Base-by-base conservation (phyloP, 169 alveolate species). In the Besnoitia besnoiti region DNA sequence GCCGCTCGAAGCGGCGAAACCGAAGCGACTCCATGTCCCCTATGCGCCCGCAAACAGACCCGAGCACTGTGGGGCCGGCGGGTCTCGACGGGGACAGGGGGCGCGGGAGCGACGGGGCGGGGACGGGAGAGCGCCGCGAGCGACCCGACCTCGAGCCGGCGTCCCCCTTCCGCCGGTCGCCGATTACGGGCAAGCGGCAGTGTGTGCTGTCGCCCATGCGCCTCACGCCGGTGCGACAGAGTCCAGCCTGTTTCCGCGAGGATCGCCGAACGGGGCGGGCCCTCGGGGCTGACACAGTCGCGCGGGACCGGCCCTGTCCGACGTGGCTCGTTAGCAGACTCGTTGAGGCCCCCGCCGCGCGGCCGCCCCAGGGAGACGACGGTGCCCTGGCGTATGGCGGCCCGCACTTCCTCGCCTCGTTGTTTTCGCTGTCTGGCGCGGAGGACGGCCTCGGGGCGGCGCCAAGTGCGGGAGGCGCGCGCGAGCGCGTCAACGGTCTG, bases 81-180 rank as follows among this genome's bases (percentile, higher is more conserved):
- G 24, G 24, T 14, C 14, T 24, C 24, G 14, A 14, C 24, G 67
- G 67, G 14, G 67, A 51, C 67, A 51, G 67, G 24, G 67, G 67
- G 24, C n/a, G 67, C n/a, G 67, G 67, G 24, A 16, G n/a, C 39
- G 82, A 19, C 24, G 44, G 46, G 39, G 27, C 47, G 46, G 82
- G 46, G 44, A 10, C 27, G 27, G 46, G 3, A 19, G 82, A 7
- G 5, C 44, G 40, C 19, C 44, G 21, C 12, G 39, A 7, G 2
- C 8, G 46, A 2, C 40, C 46, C 46, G 82, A 55, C 14, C 16
- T 73, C 44, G 47, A 35, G 82, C 3, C 82, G 16, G 39, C 16
- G 82, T 73, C 82, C 46, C 82, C 82, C 24, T 73, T 73, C 46
- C 82, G 82, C 47, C 82, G 82, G 24, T 73, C 82, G 82, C 82